These are phyloP conservation scores for Apiospora kogelbergensis DNA, from an alignment of 2,329 filamentous ascomycete genomes.

Conservation along the genomic window DNA sequence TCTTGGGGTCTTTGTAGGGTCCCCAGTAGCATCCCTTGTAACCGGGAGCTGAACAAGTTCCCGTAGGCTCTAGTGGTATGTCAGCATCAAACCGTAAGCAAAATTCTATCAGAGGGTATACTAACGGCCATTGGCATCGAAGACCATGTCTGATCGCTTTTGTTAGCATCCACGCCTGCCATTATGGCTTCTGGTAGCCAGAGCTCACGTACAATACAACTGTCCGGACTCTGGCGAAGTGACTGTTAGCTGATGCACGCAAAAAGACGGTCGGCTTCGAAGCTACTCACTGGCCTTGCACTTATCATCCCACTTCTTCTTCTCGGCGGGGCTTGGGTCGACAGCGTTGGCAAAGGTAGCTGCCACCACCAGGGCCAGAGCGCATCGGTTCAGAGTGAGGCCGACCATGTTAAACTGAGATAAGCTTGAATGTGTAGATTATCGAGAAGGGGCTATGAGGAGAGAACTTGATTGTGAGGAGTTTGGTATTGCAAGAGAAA, in stretches of 20 bases:
- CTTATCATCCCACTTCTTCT: neutral
- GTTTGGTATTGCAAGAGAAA: neutral
- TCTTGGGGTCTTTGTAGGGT: neutral
- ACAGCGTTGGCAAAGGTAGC: neutral
- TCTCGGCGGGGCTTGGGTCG: neutral
- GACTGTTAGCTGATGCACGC: neutral
- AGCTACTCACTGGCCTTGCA: neutral
- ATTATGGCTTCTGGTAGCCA: neutral
- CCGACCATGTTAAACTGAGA: neutral
- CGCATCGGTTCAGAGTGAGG: neutral
- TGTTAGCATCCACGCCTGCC: neutral
- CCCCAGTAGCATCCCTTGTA: neutral
- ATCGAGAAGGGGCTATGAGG: too few relatives aligned
- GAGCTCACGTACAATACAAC: neutral
- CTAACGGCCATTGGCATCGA: neutral
- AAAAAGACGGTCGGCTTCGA: neutral
- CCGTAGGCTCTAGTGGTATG: neutral
- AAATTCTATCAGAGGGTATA: neutral
- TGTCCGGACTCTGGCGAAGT: neutral
- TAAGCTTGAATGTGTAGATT: neutral
- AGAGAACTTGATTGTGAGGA: neutral
- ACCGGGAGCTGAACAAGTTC: neutral
- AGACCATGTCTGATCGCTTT: neutral
- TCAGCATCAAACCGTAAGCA: neutral
- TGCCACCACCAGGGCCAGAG: neutral